Conservation (phyloP, 805 yeast species). For the Candida sanyiensis region DNA sequence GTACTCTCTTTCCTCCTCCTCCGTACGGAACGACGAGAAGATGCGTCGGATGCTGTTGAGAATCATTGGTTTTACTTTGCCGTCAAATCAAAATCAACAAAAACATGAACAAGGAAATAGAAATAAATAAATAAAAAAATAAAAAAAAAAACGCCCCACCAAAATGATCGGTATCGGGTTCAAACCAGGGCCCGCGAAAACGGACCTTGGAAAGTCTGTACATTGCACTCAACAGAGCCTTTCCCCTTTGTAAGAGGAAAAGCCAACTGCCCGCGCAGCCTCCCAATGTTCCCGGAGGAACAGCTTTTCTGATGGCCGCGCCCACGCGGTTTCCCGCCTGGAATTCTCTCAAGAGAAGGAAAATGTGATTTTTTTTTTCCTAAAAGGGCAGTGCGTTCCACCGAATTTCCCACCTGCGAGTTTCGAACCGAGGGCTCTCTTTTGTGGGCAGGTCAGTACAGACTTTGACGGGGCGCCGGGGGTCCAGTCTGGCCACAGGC, state of each 20-base stretch:
- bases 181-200: conserved; percentile 12
- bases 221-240: conserved; percentile 51
- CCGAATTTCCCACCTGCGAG: conserved; percentile 57
- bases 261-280: conserved; percentile 55
- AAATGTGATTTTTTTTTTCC: neutral
- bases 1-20: conserved; percentile 74
- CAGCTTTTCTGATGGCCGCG: conserved; percentile 47
- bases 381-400: conserved; percentile 46
- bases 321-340: conserved; percentile 54
- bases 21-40: conserved; percentile 77
- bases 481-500: conserved; percentile 25
- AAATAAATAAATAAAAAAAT: conserved; percentile 4
- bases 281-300: conserved; percentile 36
- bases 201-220: conserved; percentile 37
- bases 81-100: no score
- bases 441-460: conserved; percentile 29
- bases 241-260: conserved; percentile 27
- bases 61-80: conserved; percentile 35
- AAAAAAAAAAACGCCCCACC: conserved; percentile 33
- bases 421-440: conserved; percentile 1
- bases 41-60: conserved; percentile 72
- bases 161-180: conserved; percentile 64
- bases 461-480: conserved; percentile 22
- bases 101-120: no score
- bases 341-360: conserved; percentile 50